A percentile compares a stretch with the other conserved stretches of the same genome.
Conservation (phyloP, 495 filamentous ascomycete species). For the Stereocaulon alpinum region DNA sequence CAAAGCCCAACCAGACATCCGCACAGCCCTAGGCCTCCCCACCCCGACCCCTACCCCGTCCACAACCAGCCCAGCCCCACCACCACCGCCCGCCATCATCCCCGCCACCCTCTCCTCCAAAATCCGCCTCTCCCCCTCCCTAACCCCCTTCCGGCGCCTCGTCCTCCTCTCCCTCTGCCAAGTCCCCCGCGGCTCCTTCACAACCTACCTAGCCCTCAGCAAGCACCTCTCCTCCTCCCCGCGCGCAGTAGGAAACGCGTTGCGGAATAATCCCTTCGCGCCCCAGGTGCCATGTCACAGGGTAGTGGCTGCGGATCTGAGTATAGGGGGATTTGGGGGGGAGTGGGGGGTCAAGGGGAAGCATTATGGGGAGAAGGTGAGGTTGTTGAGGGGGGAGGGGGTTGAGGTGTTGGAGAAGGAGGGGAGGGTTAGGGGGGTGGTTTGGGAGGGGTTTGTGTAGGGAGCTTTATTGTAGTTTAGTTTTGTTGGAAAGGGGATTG, state of each 20-base stretch:
- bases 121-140: slow-evolving; percentile 12
- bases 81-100: slow-evolving; percentile 5
- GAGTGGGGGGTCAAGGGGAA: slow-evolving; percentile 19
- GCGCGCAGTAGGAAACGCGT: slow-evolving; percentile 61
- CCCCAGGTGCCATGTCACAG: slow-evolving; percentile 36
- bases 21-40: slow-evolving; percentile 1
- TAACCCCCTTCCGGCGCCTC: slow-evolving; percentile 39
- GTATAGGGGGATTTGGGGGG: slow-evolving; percentile 23
- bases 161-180: slow-evolving; percentile 52
- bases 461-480: too few species aligned
- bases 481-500: too few species aligned
- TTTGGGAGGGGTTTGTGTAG: slow-evolving; percentile 12
- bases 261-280: slow-evolving; percentile 52
- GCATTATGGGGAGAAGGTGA: slow-evolving; percentile 15
- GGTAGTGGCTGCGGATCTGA: slow-evolving; percentile 20
- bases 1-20: slow-evolving; percentile 3
- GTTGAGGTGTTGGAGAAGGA: slow-evolving; percentile 15
- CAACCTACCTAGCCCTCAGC: slow-evolving; percentile 54
- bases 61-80: background rate
- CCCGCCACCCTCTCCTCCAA: slow-evolving; percentile 21
- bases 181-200: slow-evolving; percentile 53
- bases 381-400: slow-evolving; percentile 17
- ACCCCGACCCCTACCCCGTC: background rate
- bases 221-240: slow-evolving; percentile 53
- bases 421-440: slow-evolving; percentile 8